phyloP scores from a whole-genome alignment of 495 filamentous ascomycete genomes.

The Venustampulla echinocandica region DNA sequence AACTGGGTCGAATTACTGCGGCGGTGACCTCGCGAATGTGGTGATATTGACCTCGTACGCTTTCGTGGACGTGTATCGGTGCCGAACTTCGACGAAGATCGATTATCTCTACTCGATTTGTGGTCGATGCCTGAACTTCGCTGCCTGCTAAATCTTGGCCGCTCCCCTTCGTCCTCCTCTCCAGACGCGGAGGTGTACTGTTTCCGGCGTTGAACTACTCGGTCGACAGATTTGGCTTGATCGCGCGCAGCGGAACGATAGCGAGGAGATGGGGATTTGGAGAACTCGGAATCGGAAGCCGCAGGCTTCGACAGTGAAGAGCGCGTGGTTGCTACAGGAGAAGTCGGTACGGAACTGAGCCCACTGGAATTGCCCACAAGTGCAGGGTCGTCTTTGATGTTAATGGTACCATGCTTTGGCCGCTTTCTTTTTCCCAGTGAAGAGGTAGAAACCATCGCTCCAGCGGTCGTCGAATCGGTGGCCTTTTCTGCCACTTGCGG shows the following conservation, averaged over 20 bases:
- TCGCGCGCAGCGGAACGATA: conserved; percentile 9
- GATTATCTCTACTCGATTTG: conserved; percentile 9
- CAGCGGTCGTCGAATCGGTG: conserved; percentile 4
- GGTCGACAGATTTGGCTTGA: conserved; percentile 22
- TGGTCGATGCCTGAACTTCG: conserved; percentile 20
- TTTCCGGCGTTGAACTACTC: conserved; percentile 12
- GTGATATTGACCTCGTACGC: conserved; percentile 57
- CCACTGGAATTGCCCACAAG: conserved; percentile 35
- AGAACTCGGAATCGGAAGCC: conserved; percentile 29
- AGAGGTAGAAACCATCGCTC: conserved; percentile 12
- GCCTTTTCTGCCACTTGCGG: conserved; percentile 20
- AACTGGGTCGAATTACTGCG: conserved; percentile 59
- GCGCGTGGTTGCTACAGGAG: conserved; percentile 29
- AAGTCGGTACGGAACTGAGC: conserved; percentile 46
- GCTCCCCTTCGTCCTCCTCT: conserved; percentile 17
- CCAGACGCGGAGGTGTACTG: conserved; percentile 17
- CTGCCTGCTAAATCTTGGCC: conserved; percentile 7
- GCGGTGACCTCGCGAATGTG: conserved; percentile 46
- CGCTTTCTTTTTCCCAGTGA: conserved; percentile 42
- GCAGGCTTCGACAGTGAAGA: conserved; percentile 29
- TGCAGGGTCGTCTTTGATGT: conserved; percentile 21
- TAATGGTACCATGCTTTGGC: conserved; percentile 19
- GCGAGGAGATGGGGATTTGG: conserved; percentile 21
- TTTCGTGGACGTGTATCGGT: conserved; percentile 12
- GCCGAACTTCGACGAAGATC: conserved; percentile 7